Evolutionary conservation across 192 early-diverging fungal species (phyloP), one percentile per base, ranked within the genome.

Genomic region (Backusella tarrabulga): DNA sequence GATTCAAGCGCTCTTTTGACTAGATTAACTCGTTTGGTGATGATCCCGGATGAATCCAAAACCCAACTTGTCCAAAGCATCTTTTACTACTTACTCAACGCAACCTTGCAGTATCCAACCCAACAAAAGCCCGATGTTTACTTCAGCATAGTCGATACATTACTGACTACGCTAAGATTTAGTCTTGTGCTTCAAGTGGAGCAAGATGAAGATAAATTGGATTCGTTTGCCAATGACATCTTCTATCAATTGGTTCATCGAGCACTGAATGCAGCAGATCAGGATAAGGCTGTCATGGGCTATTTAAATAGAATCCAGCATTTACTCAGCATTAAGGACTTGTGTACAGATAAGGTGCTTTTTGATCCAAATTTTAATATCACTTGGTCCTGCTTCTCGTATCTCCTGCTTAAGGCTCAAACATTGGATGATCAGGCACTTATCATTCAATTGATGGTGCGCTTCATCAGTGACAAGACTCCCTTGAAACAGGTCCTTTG

Each of bases 351-450:
- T 15, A 66, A 73, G 1, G 0, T 3, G 2, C 32, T 77, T 0
- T 32, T 75, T 19, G 15, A 69, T 14, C 76, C 79, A 3, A 73
- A 79, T n/a, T 72, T 79, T 63, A 66, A 82, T 8, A 70, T 76
- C 1, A 34, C 87, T 0, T 87, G 86, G 87, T 73, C 80, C 2
- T 52, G 79, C 4, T 72, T 90, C 2, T 85, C 86, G 11, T 85
- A 75, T 73, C 29, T 88, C 6, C 72, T 90, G 5, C 69, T 87
- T 67, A 80, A 81, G 67, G 76, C 85, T 4, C 81, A 84, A 1
- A 88, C 87, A 38, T 56, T 82, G 4, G 85, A 86, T 52, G 83
- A 85, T 36, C 88, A 90, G 74, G 34, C 23, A 1, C 46, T 84
- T 21, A 66, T 87, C 7, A 70, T 87, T 4, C 68, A 79, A 4